These are phyloP conservation scores for Fereydounia khargensis DNA, from an alignment of 1,284 basidiomycete genomes.

Conservation along the genomic window DNA sequence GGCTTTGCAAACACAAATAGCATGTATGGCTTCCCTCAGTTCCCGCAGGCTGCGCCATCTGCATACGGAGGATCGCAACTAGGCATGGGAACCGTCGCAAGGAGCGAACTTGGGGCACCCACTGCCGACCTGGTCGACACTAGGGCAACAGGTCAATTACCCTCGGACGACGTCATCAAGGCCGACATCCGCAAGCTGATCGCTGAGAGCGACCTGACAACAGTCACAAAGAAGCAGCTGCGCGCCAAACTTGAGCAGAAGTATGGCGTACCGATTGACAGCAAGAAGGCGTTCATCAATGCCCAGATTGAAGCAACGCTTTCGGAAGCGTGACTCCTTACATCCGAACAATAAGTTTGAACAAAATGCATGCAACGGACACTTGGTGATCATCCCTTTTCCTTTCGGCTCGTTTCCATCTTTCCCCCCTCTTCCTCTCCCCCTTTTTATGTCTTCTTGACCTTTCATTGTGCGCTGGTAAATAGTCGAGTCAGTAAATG, in stretches of 20 bases:
- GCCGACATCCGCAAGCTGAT: conserved; percentile 46
- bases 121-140: background rate
- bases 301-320: conserved; percentile 42
- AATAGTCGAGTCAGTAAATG: no score
- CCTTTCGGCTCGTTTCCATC: no score
- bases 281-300: conserved; percentile 52
- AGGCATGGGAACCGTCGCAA: conserved; percentile 12
- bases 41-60: conserved; percentile 13
- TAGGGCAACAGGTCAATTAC: conserved; percentile 12
- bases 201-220: conserved; percentile 42
- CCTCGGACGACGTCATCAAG: conserved; percentile 43
- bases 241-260: conserved; percentile 39
- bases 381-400: no score
- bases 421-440: no score
- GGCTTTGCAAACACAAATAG: conserved; percentile 19
- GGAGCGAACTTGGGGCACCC: conserved; percentile 3
- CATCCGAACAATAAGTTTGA: no score
- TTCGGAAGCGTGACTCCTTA: conserved; percentile 18
- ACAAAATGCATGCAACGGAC: no score
- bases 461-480: no score
- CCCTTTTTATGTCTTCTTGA: no score
- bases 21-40: conserved; percentile 29
- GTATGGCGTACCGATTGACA: conserved; percentile 40
- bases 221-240: conserved; percentile 49
- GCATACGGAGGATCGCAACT: conserved; percentile 31